Percentiles rank a stretch among this genome's conserved stretches.
Evolutionary conservation across 2,329 filamentous ascomycete genomes (phyloP).

Genomic region (Fusarium sp.): DNA sequence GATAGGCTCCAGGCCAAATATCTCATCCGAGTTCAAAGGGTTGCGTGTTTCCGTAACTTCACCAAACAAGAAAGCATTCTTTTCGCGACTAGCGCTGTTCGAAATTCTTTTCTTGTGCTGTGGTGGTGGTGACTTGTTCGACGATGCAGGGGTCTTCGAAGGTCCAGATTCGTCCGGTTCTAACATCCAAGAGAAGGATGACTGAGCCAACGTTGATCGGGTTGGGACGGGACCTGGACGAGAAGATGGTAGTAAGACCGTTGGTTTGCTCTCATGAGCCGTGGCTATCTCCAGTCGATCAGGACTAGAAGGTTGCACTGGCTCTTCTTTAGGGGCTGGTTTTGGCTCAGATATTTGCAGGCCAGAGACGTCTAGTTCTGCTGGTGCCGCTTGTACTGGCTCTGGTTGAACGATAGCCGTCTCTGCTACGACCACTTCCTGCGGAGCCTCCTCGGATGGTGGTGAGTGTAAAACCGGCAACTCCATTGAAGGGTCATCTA

Average conservation of each 20-base stretch:
- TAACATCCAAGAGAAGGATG: slow-evolving; percentile 84
- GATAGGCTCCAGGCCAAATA: slow-evolving; percentile 67
- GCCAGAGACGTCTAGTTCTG: slow-evolving; percentile 31
- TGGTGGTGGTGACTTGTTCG: slow-evolving; percentile 48
- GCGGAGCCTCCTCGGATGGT: slow-evolving; percentile 23
- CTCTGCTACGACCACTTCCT: slow-evolving; percentile 26
- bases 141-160: slow-evolving; percentile 37
- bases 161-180: slow-evolving; percentile 61
- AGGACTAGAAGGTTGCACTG: slow-evolving; percentile 10
- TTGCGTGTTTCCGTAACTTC: slow-evolving; percentile 57
- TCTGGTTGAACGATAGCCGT: slow-evolving; percentile 27
- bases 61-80: slow-evolving; percentile 70
- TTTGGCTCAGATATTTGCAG: slow-evolving; percentile 36
- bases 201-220: slow-evolving; percentile 75
- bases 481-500: slow-evolving; percentile 67
- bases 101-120: slow-evolving; percentile 56
- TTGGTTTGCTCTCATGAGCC: slow-evolving; percentile 28
- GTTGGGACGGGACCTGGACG: slow-evolving; percentile 61
- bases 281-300: slow-evolving; percentile 36
- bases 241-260: slow-evolving; percentile 9
- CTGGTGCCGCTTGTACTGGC: slow-evolving; percentile 5
- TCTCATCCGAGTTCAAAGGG: slow-evolving; percentile 58
- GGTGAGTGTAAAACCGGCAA: slow-evolving; percentile 52
- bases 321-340: slow-evolving; percentile 2
- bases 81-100: slow-evolving; percentile 61